A percentile compares a stretch with the other conserved stretches of the same genome.
Evolutionary conservation across 2,329 filamentous ascomycete species (phyloP).

Genomic region (Acrocalymma vagum): DNA sequence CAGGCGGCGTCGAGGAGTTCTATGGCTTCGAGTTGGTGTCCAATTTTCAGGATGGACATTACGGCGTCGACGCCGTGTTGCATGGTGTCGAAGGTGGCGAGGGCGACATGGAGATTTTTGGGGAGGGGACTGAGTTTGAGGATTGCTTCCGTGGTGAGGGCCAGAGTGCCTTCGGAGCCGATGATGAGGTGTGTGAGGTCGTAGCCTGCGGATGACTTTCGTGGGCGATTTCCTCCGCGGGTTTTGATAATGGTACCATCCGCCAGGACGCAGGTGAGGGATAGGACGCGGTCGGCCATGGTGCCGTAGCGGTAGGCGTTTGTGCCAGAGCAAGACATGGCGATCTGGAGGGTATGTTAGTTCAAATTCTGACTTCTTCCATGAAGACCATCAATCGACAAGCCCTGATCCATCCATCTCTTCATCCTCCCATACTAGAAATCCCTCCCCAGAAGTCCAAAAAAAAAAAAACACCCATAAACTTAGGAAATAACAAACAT

Average conservation of each 20-base stretch:
- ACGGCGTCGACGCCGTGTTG: slow-evolving; percentile 80
- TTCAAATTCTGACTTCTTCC: no score
- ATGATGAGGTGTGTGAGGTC: slow-evolving; percentile 89
- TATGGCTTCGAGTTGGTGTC: slow-evolving; percentile 84
- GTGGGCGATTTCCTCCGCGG: slow-evolving; percentile 79
- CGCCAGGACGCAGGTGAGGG: slow-evolving; percentile 83
- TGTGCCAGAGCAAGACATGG: slow-evolving; percentile 77
- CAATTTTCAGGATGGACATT: slow-evolving; percentile 76
- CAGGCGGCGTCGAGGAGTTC: slow-evolving; percentile 89
- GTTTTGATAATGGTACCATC: slow-evolving; percentile 91
- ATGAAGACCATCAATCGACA: no score
- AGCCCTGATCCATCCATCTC: no score
- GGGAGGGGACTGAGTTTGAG: slow-evolving; percentile 84
- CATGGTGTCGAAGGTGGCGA: slow-evolving; percentile 69
- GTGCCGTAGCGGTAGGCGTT: slow-evolving; percentile 93
- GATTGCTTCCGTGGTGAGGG: slow-evolving; percentile 87
- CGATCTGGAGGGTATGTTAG: slow-evolving; percentile 28
- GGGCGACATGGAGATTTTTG: slow-evolving; percentile 78
- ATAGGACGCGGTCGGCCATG: slow-evolving; percentile 91
- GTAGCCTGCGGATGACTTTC: slow-evolving; percentile 91
- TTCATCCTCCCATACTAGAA: neutral
- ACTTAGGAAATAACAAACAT: slow-evolving; percentile 45
- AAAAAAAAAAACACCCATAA: neutral
- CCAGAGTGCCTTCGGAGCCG: slow-evolving; percentile 89
- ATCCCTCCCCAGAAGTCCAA: neutral